These are phyloP conservation scores for Corynascus novoguineensis DNA, from an alignment of 495 filamentous ascomycete genomes.

Conservation along the genomic window DNA sequence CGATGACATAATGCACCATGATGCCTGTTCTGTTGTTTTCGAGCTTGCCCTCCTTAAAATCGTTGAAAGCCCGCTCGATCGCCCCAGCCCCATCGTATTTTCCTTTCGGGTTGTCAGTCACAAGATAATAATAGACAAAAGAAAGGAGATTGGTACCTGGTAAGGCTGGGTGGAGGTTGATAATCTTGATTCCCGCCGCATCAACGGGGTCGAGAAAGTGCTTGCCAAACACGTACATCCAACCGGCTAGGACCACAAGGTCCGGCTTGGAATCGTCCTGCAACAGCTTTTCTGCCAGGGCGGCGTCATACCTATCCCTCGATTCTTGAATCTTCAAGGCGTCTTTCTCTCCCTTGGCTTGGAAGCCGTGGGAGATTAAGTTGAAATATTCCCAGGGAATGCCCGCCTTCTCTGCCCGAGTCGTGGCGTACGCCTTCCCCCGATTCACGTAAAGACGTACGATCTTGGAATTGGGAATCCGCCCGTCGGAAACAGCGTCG, in stretches of 20 bases:
- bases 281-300: constrained; percentile 67
- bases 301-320: constrained; percentile 70
- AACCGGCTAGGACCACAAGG: constrained; percentile 62
- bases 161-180: constrained; percentile 83
- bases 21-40: constrained; percentile 67
- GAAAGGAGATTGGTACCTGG: constrained; percentile 33
- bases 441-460: constrained; percentile 78
- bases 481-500: constrained; percentile 54
- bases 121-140: neutral
- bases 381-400: constrained; percentile 88
- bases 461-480: constrained; percentile 58
- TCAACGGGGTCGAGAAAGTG: constrained; percentile 59
- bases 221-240: constrained; percentile 57
- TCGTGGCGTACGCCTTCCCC: constrained; percentile 70
- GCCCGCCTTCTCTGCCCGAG: constrained; percentile 59
- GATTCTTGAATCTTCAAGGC: constrained; percentile 53
- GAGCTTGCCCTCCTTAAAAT: constrained; percentile 65
- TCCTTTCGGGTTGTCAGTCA: constrained; percentile 30
- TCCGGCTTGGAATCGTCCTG: constrained; percentile 53
- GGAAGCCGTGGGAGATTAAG: constrained; percentile 59
- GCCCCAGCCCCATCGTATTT: constrained; percentile 73
- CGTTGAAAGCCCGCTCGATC: constrained; percentile 71
- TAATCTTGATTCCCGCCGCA: constrained; percentile 56
- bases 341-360: constrained; percentile 47
- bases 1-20: constrained; percentile 91